phyloP scores from a whole-genome alignment of 225 moss, liverwort and hornwort species.

The Marchantia polymorpha region DNA sequence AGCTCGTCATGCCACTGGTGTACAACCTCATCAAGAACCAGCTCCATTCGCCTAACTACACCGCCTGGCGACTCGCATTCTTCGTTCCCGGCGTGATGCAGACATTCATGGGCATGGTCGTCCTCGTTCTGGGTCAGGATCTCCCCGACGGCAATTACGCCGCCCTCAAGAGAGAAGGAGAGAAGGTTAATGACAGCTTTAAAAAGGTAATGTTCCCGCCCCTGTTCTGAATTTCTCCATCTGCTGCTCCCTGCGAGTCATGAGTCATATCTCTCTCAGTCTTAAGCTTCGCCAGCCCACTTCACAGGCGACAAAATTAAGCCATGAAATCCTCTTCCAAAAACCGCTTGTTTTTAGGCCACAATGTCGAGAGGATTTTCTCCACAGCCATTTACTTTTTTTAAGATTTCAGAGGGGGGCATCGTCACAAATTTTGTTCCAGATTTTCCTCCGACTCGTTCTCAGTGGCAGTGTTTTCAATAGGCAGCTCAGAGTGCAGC shows the following conservation, averaged over 20 bases:
- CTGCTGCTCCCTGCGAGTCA: too few relatives aligned
- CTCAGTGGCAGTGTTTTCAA: too few relatives aligned
- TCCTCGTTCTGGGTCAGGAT: conserved; percentile 54
- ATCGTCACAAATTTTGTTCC: too few relatives aligned
- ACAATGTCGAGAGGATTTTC: background rate
- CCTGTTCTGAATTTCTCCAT: too few relatives aligned
- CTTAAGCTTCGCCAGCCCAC: background rate
- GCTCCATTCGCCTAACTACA: conserved; percentile 40
- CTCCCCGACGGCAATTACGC: conserved; percentile 59
- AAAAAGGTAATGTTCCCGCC: conserved; percentile 28
- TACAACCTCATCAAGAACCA: conserved; percentile 42
- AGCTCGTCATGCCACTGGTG: conserved; percentile 74
- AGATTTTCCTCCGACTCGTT: too few relatives aligned
- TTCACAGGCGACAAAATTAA: too few relatives aligned
- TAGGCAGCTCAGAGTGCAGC: too few relatives aligned
- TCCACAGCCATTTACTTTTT: too few relatives aligned
- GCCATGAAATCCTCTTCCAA: background rate
- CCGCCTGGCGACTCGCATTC: conserved; percentile 56
- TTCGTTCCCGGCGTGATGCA: conserved; percentile 64
- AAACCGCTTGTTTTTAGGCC: background rate
- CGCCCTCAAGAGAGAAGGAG: conserved; percentile 37
- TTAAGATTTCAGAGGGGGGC: too few relatives aligned
- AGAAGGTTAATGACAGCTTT: conserved; percentile 50
- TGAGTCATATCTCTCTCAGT: too few relatives aligned
- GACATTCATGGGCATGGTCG: conserved; percentile 54